Conservation (phyloP, 1,284 basidiomycete genomes). For the Fomitopsis pinicola region DNA sequence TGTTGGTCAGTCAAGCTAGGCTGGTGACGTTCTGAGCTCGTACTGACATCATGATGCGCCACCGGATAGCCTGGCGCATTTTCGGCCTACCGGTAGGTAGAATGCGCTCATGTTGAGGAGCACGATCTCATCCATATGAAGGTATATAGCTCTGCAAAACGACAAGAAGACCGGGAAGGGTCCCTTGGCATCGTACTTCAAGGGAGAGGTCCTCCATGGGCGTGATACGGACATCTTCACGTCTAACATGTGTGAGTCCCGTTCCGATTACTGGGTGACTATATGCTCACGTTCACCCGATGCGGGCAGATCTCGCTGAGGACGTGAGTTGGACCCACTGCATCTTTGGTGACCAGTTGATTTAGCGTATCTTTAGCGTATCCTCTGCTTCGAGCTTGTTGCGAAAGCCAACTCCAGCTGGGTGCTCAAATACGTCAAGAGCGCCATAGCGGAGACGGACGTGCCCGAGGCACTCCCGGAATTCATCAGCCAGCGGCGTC, state of each 20-base stretch:
- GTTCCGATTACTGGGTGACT: background rate
- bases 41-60: background rate
- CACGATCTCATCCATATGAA: slow-evolving; percentile 9
- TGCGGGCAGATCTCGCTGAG: slow-evolving; percentile 73
- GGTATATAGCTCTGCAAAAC: slow-evolving; percentile 90
- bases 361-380: slow-evolving; percentile 54
- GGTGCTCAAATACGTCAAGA: slow-evolving; percentile 96
- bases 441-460: slow-evolving; percentile 94
- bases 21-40: background rate
- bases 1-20: slow-evolving; percentile 42
- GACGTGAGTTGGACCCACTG: slow-evolving; percentile 49
- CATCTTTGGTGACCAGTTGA: background rate
- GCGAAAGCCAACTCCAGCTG: slow-evolving; percentile 89
- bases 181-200: slow-evolving; percentile 94
- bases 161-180: slow-evolving; percentile 75
- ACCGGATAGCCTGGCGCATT: slow-evolving; percentile 84
- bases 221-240: slow-evolving; percentile 95
- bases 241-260: slow-evolving; percentile 78
- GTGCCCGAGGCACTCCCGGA: slow-evolving; percentile 93
- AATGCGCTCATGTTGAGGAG: slow-evolving; percentile 31
- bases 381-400: slow-evolving; percentile 95
- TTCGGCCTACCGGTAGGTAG: slow-evolving; percentile 83
- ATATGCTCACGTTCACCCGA: background rate
- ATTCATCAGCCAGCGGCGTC: slow-evolving; percentile 89
- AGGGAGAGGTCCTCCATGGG: slow-evolving; percentile 90